A percentile compares a stretch with the other conserved stretches of the same genome.
Evolutionary conservation across 495 filamentous ascomycete genomes (phyloP).

Genomic region (Neurospora sp.): DNA sequence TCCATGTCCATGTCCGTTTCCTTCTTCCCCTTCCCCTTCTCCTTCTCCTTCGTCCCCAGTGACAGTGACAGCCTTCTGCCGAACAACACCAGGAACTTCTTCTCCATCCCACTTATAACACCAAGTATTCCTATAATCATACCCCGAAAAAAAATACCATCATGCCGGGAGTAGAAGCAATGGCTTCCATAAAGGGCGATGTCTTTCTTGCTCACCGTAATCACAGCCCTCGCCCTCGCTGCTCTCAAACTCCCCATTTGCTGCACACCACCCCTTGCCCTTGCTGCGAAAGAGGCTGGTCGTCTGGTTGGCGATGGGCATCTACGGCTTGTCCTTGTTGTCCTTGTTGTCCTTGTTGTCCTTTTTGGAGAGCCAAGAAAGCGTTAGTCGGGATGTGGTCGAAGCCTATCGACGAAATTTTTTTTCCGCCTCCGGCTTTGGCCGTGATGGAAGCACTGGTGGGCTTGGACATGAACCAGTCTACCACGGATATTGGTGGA

Average conservation of each 20-base stretch:
- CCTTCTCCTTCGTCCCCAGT: not conserved
- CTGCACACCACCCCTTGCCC: constrained; percentile 37
- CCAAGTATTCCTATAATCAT: constrained; percentile 65
- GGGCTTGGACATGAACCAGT: constrained; percentile 44
- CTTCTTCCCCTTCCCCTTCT: not conserved
- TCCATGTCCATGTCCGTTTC: not conserved
- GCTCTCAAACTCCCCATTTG: too few relatives aligned
- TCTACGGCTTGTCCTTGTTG: constrained; percentile 16
- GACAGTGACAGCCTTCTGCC: constrained; percentile 11
- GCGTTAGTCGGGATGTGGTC: constrained; percentile 62
- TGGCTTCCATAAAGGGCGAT: constrained; percentile 53
- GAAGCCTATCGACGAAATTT: constrained; percentile 25
- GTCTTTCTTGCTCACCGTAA: constrained; percentile 55
- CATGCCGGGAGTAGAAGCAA: constrained; percentile 45
- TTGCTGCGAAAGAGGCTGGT: constrained; percentile 41
- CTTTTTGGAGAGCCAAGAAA: constrained; percentile 42
- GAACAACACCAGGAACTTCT: constrained; percentile 18
- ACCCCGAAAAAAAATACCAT: constrained; percentile 58
- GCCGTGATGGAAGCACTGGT: constrained; percentile 33
- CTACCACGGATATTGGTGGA: constrained; percentile 36
- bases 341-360: not conserved
- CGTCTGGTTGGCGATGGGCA: constrained; percentile 43
- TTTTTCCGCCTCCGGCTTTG: constrained; percentile 16
- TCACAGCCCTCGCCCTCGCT: constrained; percentile 15
- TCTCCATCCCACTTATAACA: constrained; percentile 38